Evolutionary conservation across 148 eudicot species (phyloP).

Genomic region (Chenopodium album): DNA sequence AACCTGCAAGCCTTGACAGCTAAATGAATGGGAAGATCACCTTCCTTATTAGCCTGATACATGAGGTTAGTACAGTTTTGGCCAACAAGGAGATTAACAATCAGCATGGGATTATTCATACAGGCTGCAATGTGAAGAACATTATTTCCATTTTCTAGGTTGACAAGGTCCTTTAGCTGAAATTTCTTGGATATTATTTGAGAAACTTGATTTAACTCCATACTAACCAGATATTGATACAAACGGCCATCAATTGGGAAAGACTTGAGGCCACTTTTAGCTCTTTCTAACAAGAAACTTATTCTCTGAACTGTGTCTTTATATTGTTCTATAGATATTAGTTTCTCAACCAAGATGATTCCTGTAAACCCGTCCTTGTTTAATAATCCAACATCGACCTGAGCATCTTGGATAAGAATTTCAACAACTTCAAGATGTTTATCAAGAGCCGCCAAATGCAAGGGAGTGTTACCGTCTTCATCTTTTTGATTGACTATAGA

Average conservation of each 20-base stretch:
- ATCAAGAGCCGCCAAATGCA: too few species aligned
- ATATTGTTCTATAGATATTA: too few species aligned
- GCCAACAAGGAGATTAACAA: background rate
- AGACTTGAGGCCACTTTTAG: background rate
- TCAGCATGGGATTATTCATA: background rate
- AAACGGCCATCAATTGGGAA: background rate
- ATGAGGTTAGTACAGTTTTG: background rate
- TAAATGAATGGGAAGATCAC: conserved; percentile 7
- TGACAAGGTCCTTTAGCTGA: background rate
- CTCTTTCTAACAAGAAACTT: background rate
- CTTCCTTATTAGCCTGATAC: background rate
- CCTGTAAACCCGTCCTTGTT: too few species aligned
- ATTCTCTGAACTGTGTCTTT: background rate
- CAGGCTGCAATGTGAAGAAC: background rate
- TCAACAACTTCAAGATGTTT: too few species aligned
- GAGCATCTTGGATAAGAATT: too few species aligned
- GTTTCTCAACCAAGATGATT: too few species aligned
- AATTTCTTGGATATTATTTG: background rate
- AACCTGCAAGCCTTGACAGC: background rate
- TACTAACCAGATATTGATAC: background rate
- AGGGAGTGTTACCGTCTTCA: too few species aligned
- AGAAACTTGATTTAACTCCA: background rate
- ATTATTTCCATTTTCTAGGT: background rate
- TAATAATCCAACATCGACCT: too few species aligned
- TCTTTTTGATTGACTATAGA: too few species aligned